Evolutionary conservation across 371 early-diverging fungal species (phyloP).

Genomic region (Mucor racemosus): DNA sequence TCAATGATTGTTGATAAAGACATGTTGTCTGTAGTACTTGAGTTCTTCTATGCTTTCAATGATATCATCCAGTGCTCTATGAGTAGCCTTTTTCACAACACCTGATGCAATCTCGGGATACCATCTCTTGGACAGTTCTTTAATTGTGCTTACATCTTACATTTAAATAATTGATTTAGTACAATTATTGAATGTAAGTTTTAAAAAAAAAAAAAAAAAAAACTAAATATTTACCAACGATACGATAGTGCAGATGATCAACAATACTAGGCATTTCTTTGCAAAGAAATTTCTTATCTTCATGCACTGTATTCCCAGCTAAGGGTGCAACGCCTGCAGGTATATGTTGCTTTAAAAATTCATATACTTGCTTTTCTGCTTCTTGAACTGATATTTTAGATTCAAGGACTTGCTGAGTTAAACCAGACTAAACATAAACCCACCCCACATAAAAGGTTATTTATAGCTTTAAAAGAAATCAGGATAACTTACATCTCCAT

Average conservation of each 20-base stretch:
- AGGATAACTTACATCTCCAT: slow-evolving; percentile 62
- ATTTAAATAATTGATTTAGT: slow-evolving; percentile 12
- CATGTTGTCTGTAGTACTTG: slow-evolving; percentile 66
- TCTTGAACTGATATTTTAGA: slow-evolving; percentile 70
- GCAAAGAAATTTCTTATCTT: slow-evolving; percentile 82
- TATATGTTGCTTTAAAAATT: slow-evolving; percentile 75
- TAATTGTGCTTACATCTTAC: slow-evolving; percentile 87
- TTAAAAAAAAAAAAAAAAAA: background rate
- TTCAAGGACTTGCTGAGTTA: slow-evolving; percentile 79
- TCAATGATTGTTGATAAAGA: slow-evolving; percentile 43
- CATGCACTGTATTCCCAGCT: slow-evolving; percentile 95
- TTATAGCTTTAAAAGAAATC: background rate
- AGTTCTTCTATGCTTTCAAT: slow-evolving; percentile 89
- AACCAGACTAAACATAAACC: slow-evolving; percentile 67
- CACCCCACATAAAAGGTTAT: slow-evolving; percentile 3
- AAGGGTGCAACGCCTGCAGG: slow-evolving; percentile 69
- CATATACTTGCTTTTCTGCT: slow-evolving; percentile 75
- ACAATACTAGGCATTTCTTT: slow-evolving; percentile 84
- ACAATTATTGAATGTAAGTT: background rate
- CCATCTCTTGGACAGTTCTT: slow-evolving; percentile 88
- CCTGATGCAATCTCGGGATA: slow-evolving; percentile 47
- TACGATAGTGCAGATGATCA: slow-evolving; percentile 86
- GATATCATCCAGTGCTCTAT: slow-evolving; percentile 92
- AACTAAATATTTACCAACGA: slow-evolving; percentile 55
- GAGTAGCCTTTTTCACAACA: slow-evolving; percentile 62